phyloP scores from a whole-genome alignment of 1,284 basidiomycete species.

The Papiliotrema fonsecae region DNA sequence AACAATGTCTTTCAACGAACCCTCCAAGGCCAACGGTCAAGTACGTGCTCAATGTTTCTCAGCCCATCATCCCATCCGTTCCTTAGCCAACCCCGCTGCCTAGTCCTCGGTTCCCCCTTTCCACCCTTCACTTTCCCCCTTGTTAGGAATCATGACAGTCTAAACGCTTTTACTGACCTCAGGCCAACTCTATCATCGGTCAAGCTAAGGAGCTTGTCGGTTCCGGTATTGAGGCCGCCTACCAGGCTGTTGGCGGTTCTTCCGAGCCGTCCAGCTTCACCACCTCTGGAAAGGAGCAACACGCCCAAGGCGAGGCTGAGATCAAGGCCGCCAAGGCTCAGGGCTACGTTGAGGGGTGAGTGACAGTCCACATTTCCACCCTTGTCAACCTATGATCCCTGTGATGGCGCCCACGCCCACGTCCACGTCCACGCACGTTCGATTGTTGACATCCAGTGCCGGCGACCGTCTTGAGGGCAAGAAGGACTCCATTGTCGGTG shows the following conservation, averaged over 20 bases:
- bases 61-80: conserved; percentile 10
- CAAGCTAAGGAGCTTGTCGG: conserved; percentile 50
- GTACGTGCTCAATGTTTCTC: conserved; percentile 51
- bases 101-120: not conserved
- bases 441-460: conserved; percentile 20
- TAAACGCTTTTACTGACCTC: not conserved
- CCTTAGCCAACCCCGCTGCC: not conserved
- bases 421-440: too few relatives aligned
- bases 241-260: conserved; percentile 42
- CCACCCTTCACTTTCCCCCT: not conserved
- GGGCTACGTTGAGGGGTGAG: conserved; percentile 55
- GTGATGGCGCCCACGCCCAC: not conserved
- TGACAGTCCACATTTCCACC: not conserved
- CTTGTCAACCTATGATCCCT: not conserved
- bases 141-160: too few relatives aligned
- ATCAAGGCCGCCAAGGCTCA: conserved; percentile 43
- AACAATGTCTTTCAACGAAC: conserved; percentile 34
- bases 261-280: conserved; percentile 30
- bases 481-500: conserved; percentile 61
- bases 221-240: conserved; percentile 56
- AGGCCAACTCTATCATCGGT: conserved; percentile 46
- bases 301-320: conserved; percentile 56
- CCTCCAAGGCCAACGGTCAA: conserved; percentile 62
- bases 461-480: conserved; percentile 61
- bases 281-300: conserved; percentile 58